Conservation (phyloP, 805 yeast species). For the Metahyphopichia silvanorum region DNA sequence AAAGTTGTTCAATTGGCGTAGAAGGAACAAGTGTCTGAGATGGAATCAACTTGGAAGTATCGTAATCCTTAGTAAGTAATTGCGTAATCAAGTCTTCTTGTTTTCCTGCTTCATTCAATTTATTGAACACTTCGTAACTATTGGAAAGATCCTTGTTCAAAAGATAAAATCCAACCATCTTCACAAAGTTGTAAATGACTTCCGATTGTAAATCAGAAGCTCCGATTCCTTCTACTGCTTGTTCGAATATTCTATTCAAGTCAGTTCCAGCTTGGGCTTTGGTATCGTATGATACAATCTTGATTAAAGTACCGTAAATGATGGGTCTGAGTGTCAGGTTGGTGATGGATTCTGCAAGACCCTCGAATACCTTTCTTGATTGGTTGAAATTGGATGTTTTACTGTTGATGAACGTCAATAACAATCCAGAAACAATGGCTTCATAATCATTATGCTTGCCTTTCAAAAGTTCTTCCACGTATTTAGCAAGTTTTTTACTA, state of each 20-base stretch:
- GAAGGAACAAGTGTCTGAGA: conserved; percentile 19
- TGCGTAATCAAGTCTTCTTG: conserved; percentile 20
- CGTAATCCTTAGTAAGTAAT: conserved; percentile 10
- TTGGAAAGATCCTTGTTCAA: too few species aligned
- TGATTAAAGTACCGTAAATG: too few species aligned
- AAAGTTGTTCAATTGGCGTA: conserved; percentile 27
- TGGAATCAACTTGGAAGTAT: conserved; percentile 15
- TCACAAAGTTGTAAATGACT: conserved; percentile 25
- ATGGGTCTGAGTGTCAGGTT: too few species aligned
- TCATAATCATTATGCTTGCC: conserved; percentile 8
- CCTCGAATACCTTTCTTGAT: conserved; percentile 34
- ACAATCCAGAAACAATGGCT: conserved; percentile 22
- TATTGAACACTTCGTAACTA: conserved; percentile 20
- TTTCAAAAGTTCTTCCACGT: conserved; percentile 5
- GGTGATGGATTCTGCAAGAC: conserved; percentile 13
- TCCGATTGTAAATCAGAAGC: too few species aligned
- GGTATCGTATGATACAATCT: too few species aligned
- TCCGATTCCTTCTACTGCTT: too few species aligned
- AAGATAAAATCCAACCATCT: conserved; percentile 28
- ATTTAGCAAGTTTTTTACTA: conserved; percentile 19
- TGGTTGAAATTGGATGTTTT: conserved; percentile 22
- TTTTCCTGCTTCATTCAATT: conserved; percentile 14
- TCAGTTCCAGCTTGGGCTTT: too few species aligned
- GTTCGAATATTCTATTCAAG: too few species aligned
- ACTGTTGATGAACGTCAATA: conserved; percentile 24